These are phyloP conservation scores for Aspergillus novofumigatus DNA, from an alignment of 2,329 filamentous ascomycete genomes.

Conservation along the genomic window DNA sequence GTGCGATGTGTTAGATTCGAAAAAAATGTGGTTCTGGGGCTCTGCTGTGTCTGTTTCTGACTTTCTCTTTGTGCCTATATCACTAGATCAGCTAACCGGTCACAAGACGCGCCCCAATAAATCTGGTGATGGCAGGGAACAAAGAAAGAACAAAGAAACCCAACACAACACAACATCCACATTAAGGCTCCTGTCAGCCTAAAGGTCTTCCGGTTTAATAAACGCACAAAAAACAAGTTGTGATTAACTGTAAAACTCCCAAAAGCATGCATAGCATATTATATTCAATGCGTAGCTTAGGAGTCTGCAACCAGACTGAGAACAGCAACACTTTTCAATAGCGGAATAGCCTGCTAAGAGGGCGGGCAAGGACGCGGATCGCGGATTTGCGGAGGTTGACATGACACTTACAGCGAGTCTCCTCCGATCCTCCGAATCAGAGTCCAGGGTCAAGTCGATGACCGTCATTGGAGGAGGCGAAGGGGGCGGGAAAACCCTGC, in stretches of 20 bases:
- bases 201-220: not conserved
- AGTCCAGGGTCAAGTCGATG: constrained; percentile 25
- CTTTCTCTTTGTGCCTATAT: not conserved
- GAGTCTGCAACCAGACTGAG: not conserved
- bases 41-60: not conserved
- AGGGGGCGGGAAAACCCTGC: not conserved
- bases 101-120: constrained; percentile 1
- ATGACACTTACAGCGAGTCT: not conserved
- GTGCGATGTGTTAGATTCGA: constrained; percentile 12
- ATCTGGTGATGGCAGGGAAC: not conserved
- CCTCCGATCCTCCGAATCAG: constrained; percentile 18
- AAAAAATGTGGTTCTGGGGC: constrained; percentile 3
- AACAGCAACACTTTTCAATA: not conserved
- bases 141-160: not conserved
- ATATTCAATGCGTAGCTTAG: too few species aligned
- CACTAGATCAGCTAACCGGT: constrained; percentile 1
- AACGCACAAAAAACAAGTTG: not conserved
- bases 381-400: not conserved
- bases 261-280: not conserved
- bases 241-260: not conserved
- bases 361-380: not conserved
- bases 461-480: constrained; percentile 11
- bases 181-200: not conserved
- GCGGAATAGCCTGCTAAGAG: not conserved
- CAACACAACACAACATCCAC: not conserved